A percentile compares a stretch with the other conserved stretches of the same genome.
Conservation (phyloP, 768 basidiomycete species). For the Galerina marginata region DNA sequence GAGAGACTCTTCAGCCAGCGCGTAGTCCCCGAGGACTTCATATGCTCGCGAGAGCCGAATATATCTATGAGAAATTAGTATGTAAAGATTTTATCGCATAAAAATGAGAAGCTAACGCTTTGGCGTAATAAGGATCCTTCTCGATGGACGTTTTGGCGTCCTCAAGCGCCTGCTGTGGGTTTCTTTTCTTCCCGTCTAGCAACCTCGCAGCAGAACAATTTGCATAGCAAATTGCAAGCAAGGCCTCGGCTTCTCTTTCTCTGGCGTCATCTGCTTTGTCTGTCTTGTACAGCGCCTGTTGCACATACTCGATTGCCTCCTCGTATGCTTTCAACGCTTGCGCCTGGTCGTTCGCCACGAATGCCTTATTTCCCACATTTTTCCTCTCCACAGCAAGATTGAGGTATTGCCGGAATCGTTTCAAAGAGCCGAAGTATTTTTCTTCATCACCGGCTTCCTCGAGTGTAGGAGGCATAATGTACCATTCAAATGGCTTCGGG, state of each 20-base stretch:
- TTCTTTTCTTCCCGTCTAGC: neutral
- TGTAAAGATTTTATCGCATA: slow-evolving; percentile 1
- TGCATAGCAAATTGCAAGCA: slow-evolving; percentile 5
- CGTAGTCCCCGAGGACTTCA: slow-evolving; percentile 15
- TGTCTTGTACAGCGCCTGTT: neutral
- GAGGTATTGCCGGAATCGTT: slow-evolving; percentile 6
- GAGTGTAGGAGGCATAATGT: slow-evolving; percentile 10
- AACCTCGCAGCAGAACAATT: slow-evolving; percentile 10
- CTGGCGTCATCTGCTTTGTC: neutral
- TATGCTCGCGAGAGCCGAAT: slow-evolving; percentile 22
- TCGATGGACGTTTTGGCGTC: slow-evolving; percentile 3
- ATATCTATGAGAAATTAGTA: slow-evolving; percentile 12
- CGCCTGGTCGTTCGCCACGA: neutral
- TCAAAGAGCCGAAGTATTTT: slow-evolving; percentile 10
- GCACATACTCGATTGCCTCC: slow-evolving; percentile 3
- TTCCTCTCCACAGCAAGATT: neutral
- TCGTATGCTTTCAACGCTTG: slow-evolving; percentile 2
- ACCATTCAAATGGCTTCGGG: slow-evolving; percentile 17
- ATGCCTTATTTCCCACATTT: slow-evolving; percentile 6
- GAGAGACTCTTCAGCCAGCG: slow-evolving; percentile 18
- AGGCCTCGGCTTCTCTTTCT: neutral
- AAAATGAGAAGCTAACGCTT: neutral
- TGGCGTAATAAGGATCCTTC: slow-evolving; percentile 3
- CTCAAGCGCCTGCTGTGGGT: neutral
- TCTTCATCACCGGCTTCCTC: slow-evolving; percentile 10